A percentile compares a stretch with the other conserved stretches of the same genome.
Conservation (phyloP, 148 eudicot species). For the Vaccinium vitisidaea region DNA sequence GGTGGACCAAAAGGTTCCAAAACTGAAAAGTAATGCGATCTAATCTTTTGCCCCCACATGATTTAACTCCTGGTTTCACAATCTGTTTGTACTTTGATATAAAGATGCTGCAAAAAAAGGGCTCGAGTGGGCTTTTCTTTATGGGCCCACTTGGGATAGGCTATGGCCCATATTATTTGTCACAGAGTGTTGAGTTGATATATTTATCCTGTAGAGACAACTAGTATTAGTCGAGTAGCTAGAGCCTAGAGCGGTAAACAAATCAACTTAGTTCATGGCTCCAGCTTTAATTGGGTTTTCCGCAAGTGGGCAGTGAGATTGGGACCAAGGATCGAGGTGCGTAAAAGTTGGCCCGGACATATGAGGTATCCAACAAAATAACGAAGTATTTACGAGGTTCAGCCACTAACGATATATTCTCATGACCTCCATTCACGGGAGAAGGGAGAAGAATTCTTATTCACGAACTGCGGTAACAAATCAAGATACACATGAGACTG, state of each 20-base stretch:
- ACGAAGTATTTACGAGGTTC: neutral
- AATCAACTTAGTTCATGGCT: too few species aligned
- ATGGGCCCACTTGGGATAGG: neutral
- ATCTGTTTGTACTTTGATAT: neutral
- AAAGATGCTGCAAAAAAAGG: too few species aligned
- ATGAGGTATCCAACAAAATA: too few species aligned
- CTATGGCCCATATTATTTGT: neutral
- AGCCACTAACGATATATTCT: neutral
- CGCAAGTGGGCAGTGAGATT: too few species aligned
- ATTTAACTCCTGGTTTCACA: slow-evolving; percentile 6
- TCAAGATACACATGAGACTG: too few species aligned
- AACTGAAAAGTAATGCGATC: neutral
- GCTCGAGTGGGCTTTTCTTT: neutral
- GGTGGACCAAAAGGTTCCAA: neutral
- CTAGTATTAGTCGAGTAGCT: neutral
- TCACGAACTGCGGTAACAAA: neutral
- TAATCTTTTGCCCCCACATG: neutral
- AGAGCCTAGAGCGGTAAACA: neutral
- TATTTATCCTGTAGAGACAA: neutral
- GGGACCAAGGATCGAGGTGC: too few species aligned
- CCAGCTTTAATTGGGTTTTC: too few species aligned
- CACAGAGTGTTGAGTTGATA: neutral
- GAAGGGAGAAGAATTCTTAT: too few species aligned
- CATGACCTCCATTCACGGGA: too few species aligned
- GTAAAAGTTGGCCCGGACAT: too few species aligned